Percentiles rank a stretch among this genome's conserved stretches.
These are phyloP conservation scores for Rhodotorula sp. DNA, from an alignment of 1,284 basidiomycete genomes.

Conservation along the genomic window DNA sequence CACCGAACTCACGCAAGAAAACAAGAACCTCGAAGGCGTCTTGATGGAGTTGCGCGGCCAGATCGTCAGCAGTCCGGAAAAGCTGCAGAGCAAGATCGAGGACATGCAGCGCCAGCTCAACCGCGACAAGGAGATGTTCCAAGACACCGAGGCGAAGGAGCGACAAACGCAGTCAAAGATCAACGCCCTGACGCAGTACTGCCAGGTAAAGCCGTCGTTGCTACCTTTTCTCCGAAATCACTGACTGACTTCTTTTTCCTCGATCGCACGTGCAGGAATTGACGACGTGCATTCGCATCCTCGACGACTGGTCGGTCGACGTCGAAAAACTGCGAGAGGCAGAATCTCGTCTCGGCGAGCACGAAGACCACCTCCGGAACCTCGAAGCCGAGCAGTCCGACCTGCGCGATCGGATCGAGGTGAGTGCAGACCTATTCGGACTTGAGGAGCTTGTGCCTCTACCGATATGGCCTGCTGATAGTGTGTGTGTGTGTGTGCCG, in stretches of 20 bases:
- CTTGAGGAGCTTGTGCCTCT: too few species aligned
- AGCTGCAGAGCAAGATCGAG: slow-evolving; percentile 17
- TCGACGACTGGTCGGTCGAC: slow-evolving; percentile 42
- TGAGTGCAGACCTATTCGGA: not conserved
- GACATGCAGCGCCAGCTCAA: slow-evolving; percentile 19
- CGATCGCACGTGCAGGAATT: slow-evolving; percentile 23
- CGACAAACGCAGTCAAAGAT: slow-evolving; percentile 33
- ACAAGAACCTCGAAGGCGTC: slow-evolving; percentile 22
- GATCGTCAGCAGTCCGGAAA: slow-evolving; percentile 35
- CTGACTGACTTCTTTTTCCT: not conserved
- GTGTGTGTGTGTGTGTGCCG: too few species aligned
- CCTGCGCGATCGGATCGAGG: slow-evolving; percentile 30
- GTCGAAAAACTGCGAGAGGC: slow-evolving; percentile 31
- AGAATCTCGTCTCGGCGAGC: slow-evolving; percentile 22
- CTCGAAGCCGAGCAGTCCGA: slow-evolving; percentile 34
- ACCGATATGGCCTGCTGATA: accelerated
- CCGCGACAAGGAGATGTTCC: slow-evolving; percentile 28
- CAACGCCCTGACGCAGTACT: slow-evolving; percentile 24
- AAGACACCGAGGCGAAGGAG: slow-evolving; percentile 31
- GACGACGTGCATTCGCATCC: slow-evolving; percentile 33
- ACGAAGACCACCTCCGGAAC: slow-evolving; percentile 30
- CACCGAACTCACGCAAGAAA: slow-evolving; percentile 21
- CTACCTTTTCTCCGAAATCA: not conserved
- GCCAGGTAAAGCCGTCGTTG: slow-evolving; percentile 13
- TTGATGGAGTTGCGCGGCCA: slow-evolving; percentile 21